Conservation (phyloP, 2,329 filamentous ascomycete species). For the Simplicillium aogashimaense region DNA sequence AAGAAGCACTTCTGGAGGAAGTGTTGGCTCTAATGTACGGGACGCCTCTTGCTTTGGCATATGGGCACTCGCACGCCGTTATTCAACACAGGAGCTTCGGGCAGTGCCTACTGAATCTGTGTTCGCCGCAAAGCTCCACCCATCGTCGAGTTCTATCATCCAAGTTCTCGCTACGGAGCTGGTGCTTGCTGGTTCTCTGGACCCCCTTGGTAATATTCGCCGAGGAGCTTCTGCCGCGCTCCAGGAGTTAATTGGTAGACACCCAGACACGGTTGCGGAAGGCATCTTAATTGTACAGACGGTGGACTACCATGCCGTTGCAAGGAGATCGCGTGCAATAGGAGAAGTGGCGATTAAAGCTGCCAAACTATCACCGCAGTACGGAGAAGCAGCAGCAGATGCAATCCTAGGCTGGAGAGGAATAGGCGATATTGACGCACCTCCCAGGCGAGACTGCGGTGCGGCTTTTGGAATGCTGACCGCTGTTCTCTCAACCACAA, state of each 20-base stretch:
- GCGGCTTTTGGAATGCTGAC: conserved; percentile 54
- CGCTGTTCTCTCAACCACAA: conserved; percentile 21
- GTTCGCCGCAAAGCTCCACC: conserved; percentile 26
- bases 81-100: conserved; percentile 68
- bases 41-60: conserved; percentile 95
- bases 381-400: conserved; percentile 59
- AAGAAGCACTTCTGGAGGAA: conserved; percentile 72
- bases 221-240: conserved; percentile 86
- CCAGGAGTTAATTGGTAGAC: conserved; percentile 86
- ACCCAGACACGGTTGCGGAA: conserved; percentile 72
- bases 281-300: conserved; percentile 82
- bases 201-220: conserved; percentile 87
- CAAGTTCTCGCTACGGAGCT: conserved; percentile 76
- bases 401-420: conserved; percentile 79
- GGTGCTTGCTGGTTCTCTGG: conserved; percentile 71
- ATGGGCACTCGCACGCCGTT: conserved; percentile 84
- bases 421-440: conserved; percentile 66
- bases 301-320: conserved; percentile 89
- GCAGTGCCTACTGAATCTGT: conserved; percentile 43
- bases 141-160: conserved; percentile 40
- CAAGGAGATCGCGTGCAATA: conserved; percentile 74
- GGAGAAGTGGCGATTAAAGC: conserved; percentile 63
- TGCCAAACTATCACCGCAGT: conserved; percentile 56
- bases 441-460: conserved; percentile 64
- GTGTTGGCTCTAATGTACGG: conserved; percentile 79